Base-by-base conservation (phyloP, 192 early-diverging fungal genomes). In the Coemansia sp. region DNA sequence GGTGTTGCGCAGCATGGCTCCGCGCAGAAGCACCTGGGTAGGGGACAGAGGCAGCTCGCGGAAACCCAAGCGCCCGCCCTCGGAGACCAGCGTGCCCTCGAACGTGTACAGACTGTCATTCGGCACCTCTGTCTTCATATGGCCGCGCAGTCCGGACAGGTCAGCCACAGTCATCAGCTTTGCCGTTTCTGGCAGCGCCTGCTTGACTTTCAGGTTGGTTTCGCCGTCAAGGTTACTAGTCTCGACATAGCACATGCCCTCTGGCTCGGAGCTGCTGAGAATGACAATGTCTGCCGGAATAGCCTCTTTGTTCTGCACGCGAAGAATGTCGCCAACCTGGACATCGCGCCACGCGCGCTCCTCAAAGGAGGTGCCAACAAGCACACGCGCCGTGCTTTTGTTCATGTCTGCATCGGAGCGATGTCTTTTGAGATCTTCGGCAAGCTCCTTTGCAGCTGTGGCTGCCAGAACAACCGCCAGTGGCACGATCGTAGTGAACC, bases 211-310 rank as follows among this genome's bases (percentile, higher is more conserved):
- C 49, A 99, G 83, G 75, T 99, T 99, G 18, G 94, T 96, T 79
- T 99, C 97, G 57, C 97, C 97, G 72, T 99, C 97, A 56, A 99
- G 83, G 77, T 97, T 97, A 68, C 92, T 94, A 65, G 97, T 99
- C 77, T 99, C 97, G 61, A 99, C 95, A 68, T 99, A 99, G 75
- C 92, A 94, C 77, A 97, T 84, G 34, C 92, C 95, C 76, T 99
- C 95, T 16, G 95, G 97, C 71, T 97, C 97, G 14, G 89, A 91
- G 42, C 90, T 92, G 83, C 92, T 94, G 16, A 99, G 66, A 28
- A 99, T 68, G 25, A 97, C 83, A 65, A 99, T 71, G 80, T 99
- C 97, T 0, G 95, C 97, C 0, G 95, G 93, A 64, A 99, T 93
- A 40, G 89, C 88, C 66, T 95, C 90, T 5, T 88, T 87, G 69